Conservation (phyloP, 2,329 filamentous ascomycete genomes). For the Sclerotinia subarctica region DNA sequence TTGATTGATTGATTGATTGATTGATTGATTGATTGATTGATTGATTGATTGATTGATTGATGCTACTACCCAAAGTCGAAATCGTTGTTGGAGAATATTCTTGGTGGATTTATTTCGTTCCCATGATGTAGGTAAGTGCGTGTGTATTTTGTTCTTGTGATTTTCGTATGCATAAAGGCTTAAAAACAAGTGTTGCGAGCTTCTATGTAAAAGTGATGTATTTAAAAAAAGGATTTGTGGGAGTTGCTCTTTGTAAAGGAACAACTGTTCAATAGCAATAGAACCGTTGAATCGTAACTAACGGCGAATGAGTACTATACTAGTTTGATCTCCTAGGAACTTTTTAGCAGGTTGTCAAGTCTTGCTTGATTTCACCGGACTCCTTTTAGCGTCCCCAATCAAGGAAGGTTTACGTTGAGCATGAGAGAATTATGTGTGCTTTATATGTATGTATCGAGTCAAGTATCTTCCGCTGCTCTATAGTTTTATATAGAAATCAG, state of each 20-base stretch:
- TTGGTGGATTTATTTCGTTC: background rate
- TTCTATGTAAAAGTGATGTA: background rate
- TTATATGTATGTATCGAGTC: background rate
- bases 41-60: background rate
- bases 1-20: too few species aligned
- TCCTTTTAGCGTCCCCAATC: background rate
- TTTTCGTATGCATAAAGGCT: background rate
- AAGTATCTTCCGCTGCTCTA: too few species aligned
- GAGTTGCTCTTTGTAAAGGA: background rate
- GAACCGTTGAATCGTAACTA: background rate
- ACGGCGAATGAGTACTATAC: background rate
- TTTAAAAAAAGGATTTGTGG: background rate
- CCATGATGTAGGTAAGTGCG: background rate
- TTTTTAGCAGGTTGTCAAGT: background rate
- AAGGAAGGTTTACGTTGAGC: background rate
- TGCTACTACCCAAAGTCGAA: constrained; percentile 2
- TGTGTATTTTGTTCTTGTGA: background rate
- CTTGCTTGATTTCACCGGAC: background rate
- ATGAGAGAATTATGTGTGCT: too few species aligned
- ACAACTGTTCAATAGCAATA: background rate
- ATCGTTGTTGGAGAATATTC: background rate
- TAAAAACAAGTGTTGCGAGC: background rate
- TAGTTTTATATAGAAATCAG: too few species aligned
- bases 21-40: constrained; percentile 6
- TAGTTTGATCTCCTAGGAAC: background rate